Base-by-base conservation (phyloP, 1,284 basidiomycete genomes). In the Phellinidium pouzarii region DNA sequence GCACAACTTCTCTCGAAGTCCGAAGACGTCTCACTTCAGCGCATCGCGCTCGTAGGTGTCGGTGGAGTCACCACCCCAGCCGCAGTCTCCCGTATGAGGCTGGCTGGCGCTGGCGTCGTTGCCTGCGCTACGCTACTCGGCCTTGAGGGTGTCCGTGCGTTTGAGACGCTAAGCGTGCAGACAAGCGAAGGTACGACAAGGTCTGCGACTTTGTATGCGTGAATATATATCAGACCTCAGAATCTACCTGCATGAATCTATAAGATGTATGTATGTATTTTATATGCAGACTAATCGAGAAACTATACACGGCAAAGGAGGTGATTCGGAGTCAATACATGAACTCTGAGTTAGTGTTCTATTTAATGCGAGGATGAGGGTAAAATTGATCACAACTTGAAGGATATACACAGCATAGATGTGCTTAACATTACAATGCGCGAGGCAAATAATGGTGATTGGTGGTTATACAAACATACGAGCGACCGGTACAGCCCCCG, bases 121-220 rank as follows among this genome's bases (percentile, higher is more conserved):
- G 89, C 77, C 5, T 82, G 82, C 63, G 88, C 89, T 17, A 90
- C 87, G 3, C 65, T 84, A 23, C 70, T 91, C 37, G 88, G 87
- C 1, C 72, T 72, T 52, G 68, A 82, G 53, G 88, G 88, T 0
- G 73, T 85, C 1, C 65, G 64, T 36, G 81, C 80, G 5, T 91
- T 91, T 60, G 74, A 81, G 63, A 71, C 47, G 12, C 27, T 53
- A 20, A 37, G 42, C 3, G 19, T 17, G 19, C 8, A 40, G 19
- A 2, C n/a, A 8, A 3, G 19, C 19, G 2, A 5, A 19, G 14
- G 19, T n/a, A 7, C 37, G 11, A 17, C 12, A 8, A 17, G 37
- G 11, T 17, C n/a, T 38, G 36, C n/a, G 5, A 4, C 11, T 40
- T 7, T 19, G 36, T 40, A 8, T 17, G 37, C 8, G 19, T 17